These are phyloP conservation scores for Ogataea salicorniae DNA, from an alignment of 805 yeast genomes.

Conservation along the genomic window DNA sequence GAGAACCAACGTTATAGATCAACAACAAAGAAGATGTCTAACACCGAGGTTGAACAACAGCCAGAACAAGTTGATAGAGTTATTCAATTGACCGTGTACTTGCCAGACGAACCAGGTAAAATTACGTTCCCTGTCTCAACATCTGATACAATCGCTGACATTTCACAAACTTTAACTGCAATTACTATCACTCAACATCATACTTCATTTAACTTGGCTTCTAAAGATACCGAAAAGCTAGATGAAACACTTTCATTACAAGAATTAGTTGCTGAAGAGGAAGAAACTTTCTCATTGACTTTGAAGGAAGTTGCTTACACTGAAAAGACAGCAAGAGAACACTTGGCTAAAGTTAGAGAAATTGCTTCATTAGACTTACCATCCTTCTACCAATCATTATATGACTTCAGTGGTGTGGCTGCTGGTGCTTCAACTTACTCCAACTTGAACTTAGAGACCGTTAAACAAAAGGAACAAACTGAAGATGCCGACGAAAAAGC, in stretches of 20 bases:
- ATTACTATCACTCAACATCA: constrained; percentile 52
- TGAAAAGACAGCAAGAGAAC: constrained; percentile 55
- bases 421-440: constrained; percentile 49
- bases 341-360: constrained; percentile 60
- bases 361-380: constrained; percentile 46
- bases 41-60: constrained; percentile 4
- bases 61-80: constrained; percentile 13
- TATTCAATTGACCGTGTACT: constrained; percentile 21
- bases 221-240: constrained; percentile 31
- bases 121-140: constrained; percentile 23
- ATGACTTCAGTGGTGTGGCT: constrained; percentile 32
- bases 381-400: constrained; percentile 39
- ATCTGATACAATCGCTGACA: constrained; percentile 48
- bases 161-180: constrained; percentile 54
- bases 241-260: constrained; percentile 12
- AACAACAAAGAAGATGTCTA: constrained; percentile 6
- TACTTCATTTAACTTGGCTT: constrained; percentile 51
- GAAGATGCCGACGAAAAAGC: constrained; percentile 14
- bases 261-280: constrained; percentile 24
- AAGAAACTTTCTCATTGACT: constrained; percentile 34
- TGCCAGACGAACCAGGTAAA: constrained; percentile 25
- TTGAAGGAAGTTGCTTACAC: constrained; percentile 55
- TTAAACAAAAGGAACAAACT: constrained; percentile 14
- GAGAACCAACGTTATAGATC: too few relatives aligned
- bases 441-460: constrained; percentile 34